A percentile compares a stretch with the other conserved stretches of the same genome.
These are phyloP conservation scores for Penicillium odoratum DNA, from an alignment of 495 filamentous ascomycete genomes.

Conservation along the genomic window DNA sequence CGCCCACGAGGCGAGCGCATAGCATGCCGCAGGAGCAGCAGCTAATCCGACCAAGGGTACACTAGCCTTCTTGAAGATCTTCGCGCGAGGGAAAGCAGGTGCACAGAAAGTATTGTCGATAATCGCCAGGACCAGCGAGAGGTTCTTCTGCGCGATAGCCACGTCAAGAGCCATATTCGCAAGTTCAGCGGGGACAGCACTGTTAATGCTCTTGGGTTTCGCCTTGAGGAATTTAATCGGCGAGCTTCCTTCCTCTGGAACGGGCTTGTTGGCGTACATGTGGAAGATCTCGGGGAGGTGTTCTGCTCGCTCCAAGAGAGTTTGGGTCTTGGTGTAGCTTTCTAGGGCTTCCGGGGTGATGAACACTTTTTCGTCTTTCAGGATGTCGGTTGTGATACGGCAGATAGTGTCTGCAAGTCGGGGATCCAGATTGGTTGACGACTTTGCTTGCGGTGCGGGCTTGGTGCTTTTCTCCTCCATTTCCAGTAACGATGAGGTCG, in stretches of 20 bases:
- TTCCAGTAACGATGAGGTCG: conserved; percentile 52
- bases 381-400: conserved; percentile 57
- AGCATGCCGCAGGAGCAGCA: conserved; percentile 67
- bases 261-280: conserved; percentile 81
- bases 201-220: conserved; percentile 65
- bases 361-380: conserved; percentile 76
- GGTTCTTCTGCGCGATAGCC: conserved; percentile 73
- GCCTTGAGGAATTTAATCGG: conserved; percentile 59
- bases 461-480: conserved; percentile 47
- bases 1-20: conserved; percentile 59
- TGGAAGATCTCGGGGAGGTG: conserved; percentile 76
- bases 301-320: conserved; percentile 65
- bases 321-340: conserved; percentile 70
- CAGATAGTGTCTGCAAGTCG: conserved; percentile 48
- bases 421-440: conserved; percentile 18
- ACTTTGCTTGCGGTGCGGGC: conserved; percentile 5
- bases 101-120: conserved; percentile 76
- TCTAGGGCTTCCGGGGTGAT: conserved; percentile 71
- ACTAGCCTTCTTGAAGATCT: conserved; percentile 54
- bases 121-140: conserved; percentile 74
- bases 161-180: conserved; percentile 71
- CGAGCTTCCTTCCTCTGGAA: conserved; percentile 59
- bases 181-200: conserved; percentile 65
- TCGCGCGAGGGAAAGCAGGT: conserved; percentile 68
- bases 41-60: conserved; percentile 53